Conservation (phyloP, 1,139 yeast genomes). For the Eremothecium coryli region DNA sequence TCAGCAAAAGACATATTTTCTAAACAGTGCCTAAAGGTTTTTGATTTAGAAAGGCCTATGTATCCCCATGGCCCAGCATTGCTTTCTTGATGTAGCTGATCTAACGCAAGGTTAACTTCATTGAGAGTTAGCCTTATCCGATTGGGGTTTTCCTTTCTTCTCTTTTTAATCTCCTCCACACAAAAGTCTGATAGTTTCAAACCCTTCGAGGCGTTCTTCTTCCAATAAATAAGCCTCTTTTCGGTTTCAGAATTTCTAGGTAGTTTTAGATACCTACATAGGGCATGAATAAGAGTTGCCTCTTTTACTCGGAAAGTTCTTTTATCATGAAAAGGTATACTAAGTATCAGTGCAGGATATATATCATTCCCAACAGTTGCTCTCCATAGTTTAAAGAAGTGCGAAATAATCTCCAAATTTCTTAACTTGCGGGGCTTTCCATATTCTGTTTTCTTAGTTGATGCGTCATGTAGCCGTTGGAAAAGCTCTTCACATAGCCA, state of each 20-base stretch:
- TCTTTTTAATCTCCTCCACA: slow-evolving; percentile 34
- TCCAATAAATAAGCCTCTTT: slow-evolving; percentile 40
- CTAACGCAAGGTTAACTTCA: slow-evolving; percentile 50
- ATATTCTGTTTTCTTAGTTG: slow-evolving; percentile 9
- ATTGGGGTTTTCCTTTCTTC: slow-evolving; percentile 33
- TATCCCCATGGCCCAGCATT: slow-evolving; percentile 26
- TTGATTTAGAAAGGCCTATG: slow-evolving; percentile 24
- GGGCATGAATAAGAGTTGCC: slow-evolving; percentile 38
- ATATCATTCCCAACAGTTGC: slow-evolving; percentile 60
- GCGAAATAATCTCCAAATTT: slow-evolving; percentile 18
- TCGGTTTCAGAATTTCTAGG: slow-evolving; percentile 44
- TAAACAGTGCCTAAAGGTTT: slow-evolving; percentile 42
- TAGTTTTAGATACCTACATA: slow-evolving; percentile 40
- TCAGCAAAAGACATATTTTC: slow-evolving; percentile 55
- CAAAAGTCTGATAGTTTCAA: slow-evolving; percentile 34
- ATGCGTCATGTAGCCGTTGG: slow-evolving; percentile 21
- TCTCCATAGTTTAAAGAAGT: slow-evolving; percentile 54
- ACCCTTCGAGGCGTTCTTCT: slow-evolving; percentile 30
- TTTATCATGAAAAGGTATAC: slow-evolving; percentile 53
- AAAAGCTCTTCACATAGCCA: slow-evolving; percentile 32
- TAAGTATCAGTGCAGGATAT: slow-evolving; percentile 55
- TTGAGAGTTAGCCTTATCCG: slow-evolving; percentile 39
- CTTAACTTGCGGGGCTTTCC: slow-evolving; percentile 18
- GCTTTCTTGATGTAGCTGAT: slow-evolving; percentile 37
- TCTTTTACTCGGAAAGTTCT: slow-evolving; percentile 49